phyloP scores from a whole-genome alignment of 768 basidiomycete genomes.

The Mycena albidolilacea region DNA sequence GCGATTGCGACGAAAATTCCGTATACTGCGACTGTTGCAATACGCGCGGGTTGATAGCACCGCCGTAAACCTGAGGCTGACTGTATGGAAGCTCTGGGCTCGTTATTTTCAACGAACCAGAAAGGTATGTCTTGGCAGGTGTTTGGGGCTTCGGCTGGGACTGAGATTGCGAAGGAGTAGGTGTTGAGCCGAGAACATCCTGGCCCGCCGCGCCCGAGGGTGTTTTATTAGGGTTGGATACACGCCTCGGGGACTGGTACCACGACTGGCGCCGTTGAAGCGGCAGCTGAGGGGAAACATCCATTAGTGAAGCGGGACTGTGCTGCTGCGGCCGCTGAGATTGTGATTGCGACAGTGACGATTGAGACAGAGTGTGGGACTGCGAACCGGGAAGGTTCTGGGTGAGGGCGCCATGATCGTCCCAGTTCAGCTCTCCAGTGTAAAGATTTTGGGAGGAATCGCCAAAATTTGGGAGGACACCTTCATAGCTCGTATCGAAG shows the following conservation, averaged over 20 bases:
- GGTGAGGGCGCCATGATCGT: conserved; percentile 6
- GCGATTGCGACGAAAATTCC: not conserved
- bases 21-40: conserved; percentile 17
- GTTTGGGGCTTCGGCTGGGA: not conserved
- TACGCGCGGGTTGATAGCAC: conserved; percentile 9
- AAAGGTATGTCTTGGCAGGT: conserved; percentile 12
- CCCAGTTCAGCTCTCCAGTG: conserved; percentile 35
- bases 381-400: conserved; percentile 9
- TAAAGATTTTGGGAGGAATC: conserved; percentile 30
- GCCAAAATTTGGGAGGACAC: not conserved
- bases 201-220: conserved; percentile 8
- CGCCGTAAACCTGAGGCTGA: conserved; percentile 2
- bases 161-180: not conserved
- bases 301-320: not conserved
- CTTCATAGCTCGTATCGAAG: conserved; percentile 28
- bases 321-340: conserved; percentile 22
- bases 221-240: conserved; percentile 17
- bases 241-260: conserved; percentile 30
- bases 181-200: not conserved
- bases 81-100: not conserved
- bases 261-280: conserved; percentile 22
- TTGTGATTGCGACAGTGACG: conserved; percentile 40
- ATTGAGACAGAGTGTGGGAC: conserved; percentile 29
- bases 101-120: conserved; percentile 28
- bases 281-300: not conserved